A percentile compares a stretch with the other conserved stretches of the same genome.
Conservation (phyloP, 495 filamentous ascomycete species). For the Sphaerosporella brunnea region DNA sequence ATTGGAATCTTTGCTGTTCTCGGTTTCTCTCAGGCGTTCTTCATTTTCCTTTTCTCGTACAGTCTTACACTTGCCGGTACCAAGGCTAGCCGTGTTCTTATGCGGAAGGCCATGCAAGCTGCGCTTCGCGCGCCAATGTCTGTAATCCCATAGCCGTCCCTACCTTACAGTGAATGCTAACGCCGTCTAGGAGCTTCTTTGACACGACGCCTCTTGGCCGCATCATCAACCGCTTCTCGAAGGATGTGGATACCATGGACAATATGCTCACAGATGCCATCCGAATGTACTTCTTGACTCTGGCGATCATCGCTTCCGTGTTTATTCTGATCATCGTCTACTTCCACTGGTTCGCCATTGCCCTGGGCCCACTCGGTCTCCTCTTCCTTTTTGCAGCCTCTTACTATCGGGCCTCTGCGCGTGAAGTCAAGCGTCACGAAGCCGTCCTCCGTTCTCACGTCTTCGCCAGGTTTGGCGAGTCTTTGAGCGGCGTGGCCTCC, state of each 20-base stretch:
- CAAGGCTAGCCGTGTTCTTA: constrained; percentile 60
- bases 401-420: constrained; percentile 80
- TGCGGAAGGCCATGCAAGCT: constrained; percentile 60
- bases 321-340: constrained; percentile 79
- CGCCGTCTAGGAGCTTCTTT: constrained; percentile 45
- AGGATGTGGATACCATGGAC: constrained; percentile 91
- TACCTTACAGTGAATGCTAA: not conserved
- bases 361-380: constrained; percentile 60
- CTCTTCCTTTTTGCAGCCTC: constrained; percentile 66
- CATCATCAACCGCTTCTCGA: constrained; percentile 91
- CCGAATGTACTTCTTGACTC: constrained; percentile 78
- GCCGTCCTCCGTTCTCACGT: constrained; percentile 69
- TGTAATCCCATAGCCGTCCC: not conserved
- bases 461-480: constrained; percentile 84
- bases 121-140: constrained; percentile 80
- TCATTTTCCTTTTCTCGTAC: constrained; percentile 63
- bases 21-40: constrained; percentile 47
- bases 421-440: constrained; percentile 89
- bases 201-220: constrained; percentile 92
- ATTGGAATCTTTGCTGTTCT: constrained; percentile 77
- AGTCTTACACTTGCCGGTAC: constrained; percentile 62
- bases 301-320: constrained; percentile 46
- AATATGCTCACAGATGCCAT: constrained; percentile 80
- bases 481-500: constrained; percentile 59
- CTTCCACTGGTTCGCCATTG: constrained; percentile 87